These are phyloP conservation scores for Venturia carpophila DNA, from an alignment of 2,329 filamentous ascomycete genomes.

Conservation along the genomic window DNA sequence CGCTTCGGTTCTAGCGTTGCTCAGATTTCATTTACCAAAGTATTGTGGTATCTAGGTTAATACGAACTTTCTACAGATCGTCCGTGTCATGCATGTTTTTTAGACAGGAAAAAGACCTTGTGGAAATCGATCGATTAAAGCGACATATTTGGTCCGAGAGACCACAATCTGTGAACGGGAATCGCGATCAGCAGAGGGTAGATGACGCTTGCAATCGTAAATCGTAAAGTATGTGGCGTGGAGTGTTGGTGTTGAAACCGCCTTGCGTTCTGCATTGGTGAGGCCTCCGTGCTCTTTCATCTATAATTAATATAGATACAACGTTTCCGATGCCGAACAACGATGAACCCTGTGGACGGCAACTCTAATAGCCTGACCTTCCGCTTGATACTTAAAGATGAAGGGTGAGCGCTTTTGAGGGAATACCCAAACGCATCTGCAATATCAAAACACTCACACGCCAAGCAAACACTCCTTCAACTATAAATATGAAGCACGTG, in stretches of 20 bases:
- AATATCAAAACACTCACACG: not conserved
- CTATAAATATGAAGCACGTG: not conserved
- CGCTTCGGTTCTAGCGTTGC: not conserved
- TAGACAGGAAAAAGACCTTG: too few species aligned
- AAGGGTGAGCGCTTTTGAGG: not conserved
- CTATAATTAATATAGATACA: constrained; percentile 7
- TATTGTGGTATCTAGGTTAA: too few species aligned
- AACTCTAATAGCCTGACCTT: not conserved
- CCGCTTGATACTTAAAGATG: not conserved
- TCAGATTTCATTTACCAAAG: not conserved
- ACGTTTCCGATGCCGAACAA: not conserved
- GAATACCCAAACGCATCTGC: not conserved
- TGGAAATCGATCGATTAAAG: too few species aligned
- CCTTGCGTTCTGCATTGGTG: not conserved
- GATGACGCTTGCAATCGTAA: too few species aligned
- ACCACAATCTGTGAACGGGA: too few species aligned
- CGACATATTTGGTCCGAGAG: too few species aligned
- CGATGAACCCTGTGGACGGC: not conserved
- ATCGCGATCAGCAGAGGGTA: not conserved
- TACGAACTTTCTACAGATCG: too few species aligned
- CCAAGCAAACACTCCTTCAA: not conserved
- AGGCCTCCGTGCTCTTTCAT: not conserved
- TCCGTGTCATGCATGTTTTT: too few species aligned
- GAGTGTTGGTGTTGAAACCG: not conserved
- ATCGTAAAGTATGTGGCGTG: too few species aligned